Evolutionary conservation across 2,329 filamentous ascomycete genomes (phyloP).

Genomic region (Rhinocladiella similis): DNA sequence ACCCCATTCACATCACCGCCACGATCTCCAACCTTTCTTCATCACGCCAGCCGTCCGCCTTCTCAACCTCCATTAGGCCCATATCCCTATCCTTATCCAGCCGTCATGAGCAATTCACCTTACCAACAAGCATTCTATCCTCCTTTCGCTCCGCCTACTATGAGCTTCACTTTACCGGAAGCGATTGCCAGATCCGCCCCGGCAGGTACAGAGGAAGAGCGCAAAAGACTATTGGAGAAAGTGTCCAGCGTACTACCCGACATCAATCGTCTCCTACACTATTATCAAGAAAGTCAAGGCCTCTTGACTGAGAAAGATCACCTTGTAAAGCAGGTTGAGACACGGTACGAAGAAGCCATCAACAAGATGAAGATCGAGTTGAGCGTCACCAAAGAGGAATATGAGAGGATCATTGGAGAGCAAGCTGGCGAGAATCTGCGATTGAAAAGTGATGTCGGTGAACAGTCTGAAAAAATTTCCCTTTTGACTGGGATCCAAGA

Average conservation of each 20-base stretch:
- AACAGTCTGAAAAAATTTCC: constrained; percentile 14
- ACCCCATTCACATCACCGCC: constrained; percentile 21
- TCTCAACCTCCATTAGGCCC: constrained; percentile 15
- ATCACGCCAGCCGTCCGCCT: constrained; percentile 17
- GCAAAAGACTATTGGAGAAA: constrained; percentile 31
- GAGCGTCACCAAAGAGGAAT: constrained; percentile 47
- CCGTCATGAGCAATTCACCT: constrained; percentile 11
- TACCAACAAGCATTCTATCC: constrained; percentile 16
- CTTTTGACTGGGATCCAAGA: constrained; percentile 39
- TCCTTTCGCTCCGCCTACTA: constrained; percentile 9
- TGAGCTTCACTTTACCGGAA: constrained; percentile 6
- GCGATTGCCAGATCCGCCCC: constrained; percentile 14
- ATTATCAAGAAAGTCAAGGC: constrained; percentile 53
- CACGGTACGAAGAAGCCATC: constrained; percentile 49
- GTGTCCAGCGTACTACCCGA: constrained; percentile 50
- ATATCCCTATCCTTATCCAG: constrained; percentile 13
- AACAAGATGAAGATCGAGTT: constrained; percentile 53
- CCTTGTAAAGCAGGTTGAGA: constrained; percentile 49
- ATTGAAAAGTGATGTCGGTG: constrained; percentile 20
- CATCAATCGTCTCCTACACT: constrained; percentile 43
- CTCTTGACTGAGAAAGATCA: constrained; percentile 52
- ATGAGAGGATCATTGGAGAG: constrained; percentile 33
- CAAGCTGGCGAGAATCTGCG: constrained; percentile 21
- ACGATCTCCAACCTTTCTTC: constrained; percentile 20
- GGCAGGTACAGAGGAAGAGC: constrained; percentile 20